These are phyloP conservation scores for Dorcoceras hygrometricum DNA, from an alignment of 257 asterid genomes.

Conservation along the genomic window DNA sequence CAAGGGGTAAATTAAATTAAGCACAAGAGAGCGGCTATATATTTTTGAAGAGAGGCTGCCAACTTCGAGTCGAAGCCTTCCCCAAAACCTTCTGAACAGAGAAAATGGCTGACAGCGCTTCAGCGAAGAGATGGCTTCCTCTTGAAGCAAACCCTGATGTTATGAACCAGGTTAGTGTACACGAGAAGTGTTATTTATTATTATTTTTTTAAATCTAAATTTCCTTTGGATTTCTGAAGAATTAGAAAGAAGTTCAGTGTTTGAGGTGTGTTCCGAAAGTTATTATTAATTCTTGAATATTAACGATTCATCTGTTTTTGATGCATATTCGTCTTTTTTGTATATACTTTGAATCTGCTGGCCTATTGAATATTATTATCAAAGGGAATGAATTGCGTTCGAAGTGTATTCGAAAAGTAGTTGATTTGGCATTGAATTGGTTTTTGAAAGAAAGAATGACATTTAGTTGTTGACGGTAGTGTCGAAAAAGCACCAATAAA, in stretches of 20 bases:
- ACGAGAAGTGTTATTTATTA: neutral
- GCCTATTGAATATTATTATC: neutral
- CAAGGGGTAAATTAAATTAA: no score
- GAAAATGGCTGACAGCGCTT: slow-evolving; percentile 48
- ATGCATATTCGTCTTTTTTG: neutral
- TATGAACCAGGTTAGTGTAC: slow-evolving; percentile 77
- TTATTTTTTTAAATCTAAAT: neutral
- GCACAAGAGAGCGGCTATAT: neutral
- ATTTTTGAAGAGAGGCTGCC: neutral
- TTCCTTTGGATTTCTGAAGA: neutral
- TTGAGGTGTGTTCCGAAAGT: neutral
- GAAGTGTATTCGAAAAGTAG: neutral
- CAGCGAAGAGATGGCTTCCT: slow-evolving; percentile 94
- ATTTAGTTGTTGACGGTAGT: slow-evolving; percentile 5
- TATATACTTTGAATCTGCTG: neutral
- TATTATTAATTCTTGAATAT: neutral
- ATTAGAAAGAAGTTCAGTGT: neutral
- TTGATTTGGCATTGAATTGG: neutral
- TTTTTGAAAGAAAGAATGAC: neutral
- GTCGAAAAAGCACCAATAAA: slow-evolving; percentile 13
- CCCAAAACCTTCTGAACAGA: neutral
- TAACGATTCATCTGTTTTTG: neutral
- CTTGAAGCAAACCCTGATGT: slow-evolving; percentile 97
- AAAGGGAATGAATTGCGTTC: neutral
- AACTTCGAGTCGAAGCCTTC: no score